phyloP scores from a whole-genome alignment of 805 yeast species.

The Wickerhamiella brachini region DNA sequence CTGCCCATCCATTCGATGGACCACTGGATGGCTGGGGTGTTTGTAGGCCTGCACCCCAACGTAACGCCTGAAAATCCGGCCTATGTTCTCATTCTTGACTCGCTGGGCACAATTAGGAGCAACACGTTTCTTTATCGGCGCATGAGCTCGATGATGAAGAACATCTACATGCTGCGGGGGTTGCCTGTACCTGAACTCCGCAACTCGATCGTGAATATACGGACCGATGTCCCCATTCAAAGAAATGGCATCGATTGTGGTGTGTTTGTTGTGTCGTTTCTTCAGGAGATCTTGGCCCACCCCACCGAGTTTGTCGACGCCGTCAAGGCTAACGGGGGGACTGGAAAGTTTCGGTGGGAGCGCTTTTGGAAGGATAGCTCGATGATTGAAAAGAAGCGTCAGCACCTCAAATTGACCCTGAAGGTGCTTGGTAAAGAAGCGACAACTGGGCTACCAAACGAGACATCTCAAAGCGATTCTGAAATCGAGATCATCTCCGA shows the following conservation, averaged over 20 bases:
- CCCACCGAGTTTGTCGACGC: slow-evolving; percentile 29
- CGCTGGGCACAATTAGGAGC: slow-evolving; percentile 32
- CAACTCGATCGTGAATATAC: not conserved
- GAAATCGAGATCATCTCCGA: not conserved
- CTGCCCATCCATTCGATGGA: slow-evolving; percentile 68
- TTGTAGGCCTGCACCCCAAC: slow-evolving; percentile 22
- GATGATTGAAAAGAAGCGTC: not conserved
- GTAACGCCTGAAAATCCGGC: slow-evolving; percentile 13
- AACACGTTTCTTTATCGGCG: no score
- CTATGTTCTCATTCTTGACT: slow-evolving; percentile 57
- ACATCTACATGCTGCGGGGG: not conserved
- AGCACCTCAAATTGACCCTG: not conserved
- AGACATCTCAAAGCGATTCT: not conserved
- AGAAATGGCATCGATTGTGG: slow-evolving; percentile 91
- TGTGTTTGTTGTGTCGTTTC: slow-evolving; percentile 70
- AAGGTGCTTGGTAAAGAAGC: not conserved
- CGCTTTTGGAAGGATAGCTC: not conserved
- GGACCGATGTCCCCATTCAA: slow-evolving; percentile 62
- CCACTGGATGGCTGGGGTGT: slow-evolving; percentile 82
- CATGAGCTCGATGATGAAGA: not conserved
- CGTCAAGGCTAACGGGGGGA: not conserved
- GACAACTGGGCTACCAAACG: not conserved
- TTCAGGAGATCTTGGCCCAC: slow-evolving; percentile 40
- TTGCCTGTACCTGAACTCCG: not conserved
- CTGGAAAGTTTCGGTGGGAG: not conserved